These are phyloP conservation scores for Fereydounia khargensis DNA, from an alignment of 1,284 basidiomycete genomes.

Conservation along the genomic window DNA sequence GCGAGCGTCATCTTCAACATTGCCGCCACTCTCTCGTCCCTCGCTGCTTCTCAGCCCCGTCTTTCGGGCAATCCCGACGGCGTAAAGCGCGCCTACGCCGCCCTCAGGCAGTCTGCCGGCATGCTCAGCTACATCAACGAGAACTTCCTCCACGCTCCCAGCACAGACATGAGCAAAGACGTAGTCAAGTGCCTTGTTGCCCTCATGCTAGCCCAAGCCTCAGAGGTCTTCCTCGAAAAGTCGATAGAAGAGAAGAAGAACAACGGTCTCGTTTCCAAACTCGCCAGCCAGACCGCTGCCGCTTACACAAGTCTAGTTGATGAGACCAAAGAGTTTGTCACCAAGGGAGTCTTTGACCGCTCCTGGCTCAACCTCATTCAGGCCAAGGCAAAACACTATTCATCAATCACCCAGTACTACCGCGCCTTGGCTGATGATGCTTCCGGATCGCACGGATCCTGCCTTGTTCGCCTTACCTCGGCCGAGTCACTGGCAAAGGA, in stretches of 20 bases:
- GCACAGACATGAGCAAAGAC: constrained; percentile 90
- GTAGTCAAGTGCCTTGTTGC: constrained; percentile 88
- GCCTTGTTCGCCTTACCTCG: constrained; percentile 75
- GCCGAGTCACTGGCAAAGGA: constrained; percentile 84
- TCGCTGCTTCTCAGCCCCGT: constrained; percentile 74
- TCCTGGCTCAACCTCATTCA: constrained; percentile 86
- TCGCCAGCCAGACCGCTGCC: constrained; percentile 77
- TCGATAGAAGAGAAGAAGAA: constrained; percentile 63
- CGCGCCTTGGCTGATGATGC: constrained; percentile 76
- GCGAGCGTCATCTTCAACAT: constrained; percentile 97
- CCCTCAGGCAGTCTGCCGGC: constrained; percentile 86
- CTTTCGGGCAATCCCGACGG: constrained; percentile 65
- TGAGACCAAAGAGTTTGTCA: constrained; percentile 91
- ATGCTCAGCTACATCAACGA: constrained; percentile 99
- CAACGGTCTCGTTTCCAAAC: constrained; percentile 74
- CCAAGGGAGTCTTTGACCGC: constrained; percentile 90
- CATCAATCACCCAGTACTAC: constrained; percentile 82
- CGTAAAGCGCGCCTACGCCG: constrained; percentile 90
- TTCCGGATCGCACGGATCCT: constrained; percentile 78
- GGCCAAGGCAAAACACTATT: constrained; percentile 86
- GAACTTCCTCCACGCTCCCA: constrained; percentile 97
- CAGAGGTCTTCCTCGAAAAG: constrained; percentile 95
- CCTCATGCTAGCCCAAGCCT: constrained; percentile 85
- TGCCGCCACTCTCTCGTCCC: constrained; percentile 84
- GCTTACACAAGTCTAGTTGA: constrained; percentile 79